Evolutionary conservation across 495 filamentous ascomycete species (phyloP).

Genomic region (Xylaria acuta): DNA sequence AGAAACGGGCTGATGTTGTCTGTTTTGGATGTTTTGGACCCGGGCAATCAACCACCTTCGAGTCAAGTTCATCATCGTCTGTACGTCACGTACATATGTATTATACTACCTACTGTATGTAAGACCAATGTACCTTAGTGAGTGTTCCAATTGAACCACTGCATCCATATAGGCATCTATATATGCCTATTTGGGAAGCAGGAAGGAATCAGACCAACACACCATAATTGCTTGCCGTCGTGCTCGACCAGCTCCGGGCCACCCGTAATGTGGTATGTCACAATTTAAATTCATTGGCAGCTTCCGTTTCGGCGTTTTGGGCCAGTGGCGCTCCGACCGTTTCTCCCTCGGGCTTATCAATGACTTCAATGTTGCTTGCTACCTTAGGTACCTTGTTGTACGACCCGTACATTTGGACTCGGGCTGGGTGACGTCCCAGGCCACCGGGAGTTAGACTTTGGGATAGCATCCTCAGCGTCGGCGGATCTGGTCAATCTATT

Average conservation of each 20-base stretch:
- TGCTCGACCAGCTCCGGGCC: not conserved
- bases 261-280: not conserved
- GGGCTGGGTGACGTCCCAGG: not conserved
- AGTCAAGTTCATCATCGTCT: not conserved
- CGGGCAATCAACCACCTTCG: not conserved
- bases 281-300: conserved; percentile 6
- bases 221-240: not conserved
- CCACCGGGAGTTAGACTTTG: not conserved
- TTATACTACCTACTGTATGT: too few relatives aligned
- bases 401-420: not conserved
- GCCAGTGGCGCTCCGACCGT: not conserved
- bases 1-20: conserved; percentile 15
- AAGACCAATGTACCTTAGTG: too few relatives aligned
- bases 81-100: not conserved
- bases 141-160: too few relatives aligned
- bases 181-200: not conserved
- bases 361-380: too few relatives aligned
- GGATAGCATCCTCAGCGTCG: not conserved
- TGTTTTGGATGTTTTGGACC: not conserved
- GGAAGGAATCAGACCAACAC: not conserved
- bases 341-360: not conserved
- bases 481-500: not conserved
- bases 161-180: too few relatives aligned
- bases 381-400: not conserved
- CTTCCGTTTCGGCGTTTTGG: not conserved